These are phyloP conservation scores for Syzygium malaccense DNA, from an alignment of 441 rosid genomes.

Conservation along the genomic window DNA sequence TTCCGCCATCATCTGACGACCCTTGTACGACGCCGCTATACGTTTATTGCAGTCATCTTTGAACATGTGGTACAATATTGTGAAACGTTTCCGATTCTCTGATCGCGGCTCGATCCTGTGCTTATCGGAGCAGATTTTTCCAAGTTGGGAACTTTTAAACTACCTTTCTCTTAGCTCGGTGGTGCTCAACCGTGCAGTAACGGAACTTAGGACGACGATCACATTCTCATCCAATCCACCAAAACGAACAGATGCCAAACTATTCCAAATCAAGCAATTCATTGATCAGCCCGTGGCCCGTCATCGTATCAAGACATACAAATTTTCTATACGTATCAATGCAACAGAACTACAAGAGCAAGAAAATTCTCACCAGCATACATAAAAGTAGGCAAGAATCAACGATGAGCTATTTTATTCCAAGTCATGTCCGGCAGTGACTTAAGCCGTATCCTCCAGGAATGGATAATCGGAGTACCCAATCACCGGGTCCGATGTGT, in stretches of 20 bases:
- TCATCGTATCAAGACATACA: background rate
- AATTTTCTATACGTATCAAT: background rate
- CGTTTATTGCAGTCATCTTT: background rate
- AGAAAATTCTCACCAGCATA: background rate
- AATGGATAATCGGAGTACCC: slow-evolving; percentile 22
- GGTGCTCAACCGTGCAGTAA: background rate
- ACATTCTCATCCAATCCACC: background rate
- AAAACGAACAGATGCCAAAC: background rate
- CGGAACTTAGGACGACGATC: background rate
- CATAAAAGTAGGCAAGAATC: background rate
- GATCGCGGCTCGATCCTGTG: background rate
- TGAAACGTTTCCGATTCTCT: background rate
- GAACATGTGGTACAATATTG: background rate
- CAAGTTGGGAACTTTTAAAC: background rate
- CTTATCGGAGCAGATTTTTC: background rate
- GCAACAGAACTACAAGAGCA: background rate
- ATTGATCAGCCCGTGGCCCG: background rate
- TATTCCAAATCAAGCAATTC: background rate
- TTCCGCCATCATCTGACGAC: background rate
- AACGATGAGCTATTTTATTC: background rate
- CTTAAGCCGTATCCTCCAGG: slow-evolving; percentile 2
- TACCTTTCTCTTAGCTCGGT: background rate
- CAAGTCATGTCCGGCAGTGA: background rate
- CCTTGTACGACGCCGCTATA: background rate
- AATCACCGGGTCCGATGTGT: slow-evolving; percentile 4